Percentiles rank a stretch among this genome's conserved stretches.
Evolutionary conservation across 2,329 filamentous ascomycete species (phyloP).

Genomic region (Aspergillus sp.): DNA sequence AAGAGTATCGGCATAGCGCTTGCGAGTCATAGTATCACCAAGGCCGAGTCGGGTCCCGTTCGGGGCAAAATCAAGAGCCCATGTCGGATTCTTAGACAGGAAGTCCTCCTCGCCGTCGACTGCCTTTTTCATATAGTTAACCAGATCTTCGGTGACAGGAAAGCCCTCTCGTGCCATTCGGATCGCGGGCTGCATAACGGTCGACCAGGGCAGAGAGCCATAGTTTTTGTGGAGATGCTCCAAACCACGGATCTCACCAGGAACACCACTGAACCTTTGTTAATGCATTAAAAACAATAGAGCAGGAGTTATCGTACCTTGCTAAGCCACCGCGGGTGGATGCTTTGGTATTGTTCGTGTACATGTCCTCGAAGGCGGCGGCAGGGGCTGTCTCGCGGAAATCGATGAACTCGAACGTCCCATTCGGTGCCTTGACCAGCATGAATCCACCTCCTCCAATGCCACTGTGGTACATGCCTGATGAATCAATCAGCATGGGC

Average conservation of each 20-base stretch:
- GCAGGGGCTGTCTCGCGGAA: slow-evolving; percentile 85
- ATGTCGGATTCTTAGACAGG: slow-evolving; percentile 67
- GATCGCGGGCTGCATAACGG: slow-evolving; percentile 69
- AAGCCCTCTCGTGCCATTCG: slow-evolving; percentile 71
- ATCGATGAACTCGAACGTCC: slow-evolving; percentile 81
- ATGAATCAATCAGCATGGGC: slow-evolving; percentile 1
- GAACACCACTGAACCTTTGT: slow-evolving; percentile 40
- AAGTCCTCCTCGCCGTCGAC: slow-evolving; percentile 56
- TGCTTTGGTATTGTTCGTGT: slow-evolving; percentile 60
- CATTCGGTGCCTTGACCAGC: slow-evolving; percentile 67
- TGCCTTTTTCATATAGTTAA: slow-evolving; percentile 64
- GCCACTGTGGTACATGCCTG: slow-evolving; percentile 69
- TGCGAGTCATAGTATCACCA: slow-evolving; percentile 74
- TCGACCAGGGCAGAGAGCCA: slow-evolving; percentile 62
- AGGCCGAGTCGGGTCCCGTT: slow-evolving; percentile 67
- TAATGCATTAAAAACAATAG: not conserved
- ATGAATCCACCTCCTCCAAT: slow-evolving; percentile 91
- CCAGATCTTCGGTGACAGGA: slow-evolving; percentile 65
- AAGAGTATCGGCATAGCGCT: slow-evolving; percentile 74
- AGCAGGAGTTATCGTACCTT: slow-evolving; percentile 31
- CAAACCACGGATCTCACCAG: slow-evolving; percentile 65
- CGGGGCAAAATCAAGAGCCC: slow-evolving; percentile 85
- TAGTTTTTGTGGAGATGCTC: slow-evolving; percentile 67
- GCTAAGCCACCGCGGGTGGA: slow-evolving; percentile 71
- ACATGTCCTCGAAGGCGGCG: slow-evolving; percentile 82